These are phyloP conservation scores for Linanthus parryae DNA, from an alignment of 148 eudicot genomes.

Conservation along the genomic window DNA sequence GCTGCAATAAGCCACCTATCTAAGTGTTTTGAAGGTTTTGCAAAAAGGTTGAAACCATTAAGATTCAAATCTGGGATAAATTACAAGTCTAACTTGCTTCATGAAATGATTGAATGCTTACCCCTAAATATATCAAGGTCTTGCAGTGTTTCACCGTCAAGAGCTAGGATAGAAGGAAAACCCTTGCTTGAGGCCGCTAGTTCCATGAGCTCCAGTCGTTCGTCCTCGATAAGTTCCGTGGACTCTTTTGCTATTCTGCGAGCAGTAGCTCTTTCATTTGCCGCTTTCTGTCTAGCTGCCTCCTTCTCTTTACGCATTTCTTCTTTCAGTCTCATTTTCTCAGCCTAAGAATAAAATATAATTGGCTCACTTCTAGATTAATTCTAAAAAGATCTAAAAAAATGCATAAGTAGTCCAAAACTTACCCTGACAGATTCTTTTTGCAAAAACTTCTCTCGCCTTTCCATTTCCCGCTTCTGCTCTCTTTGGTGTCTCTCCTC, in stretches of 20 bases:
- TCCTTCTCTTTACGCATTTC: slow-evolving; percentile 82
- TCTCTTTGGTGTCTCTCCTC: slow-evolving; percentile 83
- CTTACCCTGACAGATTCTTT: slow-evolving; percentile 78
- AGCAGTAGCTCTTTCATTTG: slow-evolving; percentile 86
- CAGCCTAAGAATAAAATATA: slow-evolving; percentile 40
- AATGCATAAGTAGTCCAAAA: too few species aligned
- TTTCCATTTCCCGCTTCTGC: slow-evolving; percentile 91
- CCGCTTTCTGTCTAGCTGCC: slow-evolving; percentile 88
- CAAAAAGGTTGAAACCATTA: not conserved
- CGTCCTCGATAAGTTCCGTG: slow-evolving; percentile 84
- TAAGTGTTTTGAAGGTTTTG: too few species aligned
- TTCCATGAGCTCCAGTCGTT: slow-evolving; percentile 89
- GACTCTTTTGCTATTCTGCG: slow-evolving; percentile 94
- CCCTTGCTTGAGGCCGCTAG: slow-evolving; percentile 72
- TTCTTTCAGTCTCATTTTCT: slow-evolving; percentile 79
- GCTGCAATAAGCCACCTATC: too few species aligned
- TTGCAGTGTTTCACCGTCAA: slow-evolving; percentile 67
- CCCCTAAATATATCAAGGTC: slow-evolving; percentile 71
- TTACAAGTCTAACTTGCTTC: too few species aligned
- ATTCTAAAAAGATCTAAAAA: too few species aligned
- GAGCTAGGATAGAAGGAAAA: slow-evolving; percentile 66
- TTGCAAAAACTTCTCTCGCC: slow-evolving; percentile 70
- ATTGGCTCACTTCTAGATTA: slow-evolving; percentile 3
- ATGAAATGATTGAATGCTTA: slow-evolving; percentile 17
- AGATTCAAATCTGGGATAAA: not conserved